Base-by-base conservation (phyloP, 2,329 filamentous ascomycete species). In the Paraconiothyrium brasiliense region DNA sequence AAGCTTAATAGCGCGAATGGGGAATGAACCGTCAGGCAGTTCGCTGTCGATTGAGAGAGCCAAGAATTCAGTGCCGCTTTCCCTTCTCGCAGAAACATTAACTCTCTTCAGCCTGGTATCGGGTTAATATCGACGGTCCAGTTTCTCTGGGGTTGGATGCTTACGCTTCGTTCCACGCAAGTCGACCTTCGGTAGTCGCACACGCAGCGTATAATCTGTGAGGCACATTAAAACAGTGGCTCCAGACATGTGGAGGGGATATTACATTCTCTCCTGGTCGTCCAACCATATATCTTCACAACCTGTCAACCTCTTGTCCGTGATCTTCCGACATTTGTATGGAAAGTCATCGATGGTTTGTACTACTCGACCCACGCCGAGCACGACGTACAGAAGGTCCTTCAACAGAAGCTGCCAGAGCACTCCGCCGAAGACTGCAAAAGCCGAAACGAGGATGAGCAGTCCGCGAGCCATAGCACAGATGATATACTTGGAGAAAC, bases 221-320 rank as follows among this genome's bases (percentile, higher is more conserved):
- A 30, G 27, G 27, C 27, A 30, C 27, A 14, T 13, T 30, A 44
- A 20, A 11, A 14, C 7, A 54, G 13, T 10, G 20, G 39, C 20
- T n/a, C 4, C 4, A n/a, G 3, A 14, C 3, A 4, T 37, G 14
- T 34, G 9, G 34, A 37, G 6, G 20, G 22, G 3, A 43, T 13
- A 1, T 43, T 20, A 44, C 51, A 67, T 62, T 16, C 73, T 61
- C 5, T 58, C 67, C 22, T 71, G 57, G 52, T 71, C 59, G 48
- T 76, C 73, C 7, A 76, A 64, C 72, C 74, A 76, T 3, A 76
- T 46, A 44, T 76, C 73, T 58, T 75, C 74, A 48, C 73, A 75
- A 5, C 65, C 73, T 47, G 74, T 68, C 16, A 76, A 55, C 3
- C 64, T 63, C 10, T 71, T 64, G 59, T 75, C 66, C 30, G 64